A percentile compares a stretch with the other conserved stretches of the same genome.
phyloP scores from a whole-genome alignment of 257 asterid species.

The Rehmannia glutinosa region DNA sequence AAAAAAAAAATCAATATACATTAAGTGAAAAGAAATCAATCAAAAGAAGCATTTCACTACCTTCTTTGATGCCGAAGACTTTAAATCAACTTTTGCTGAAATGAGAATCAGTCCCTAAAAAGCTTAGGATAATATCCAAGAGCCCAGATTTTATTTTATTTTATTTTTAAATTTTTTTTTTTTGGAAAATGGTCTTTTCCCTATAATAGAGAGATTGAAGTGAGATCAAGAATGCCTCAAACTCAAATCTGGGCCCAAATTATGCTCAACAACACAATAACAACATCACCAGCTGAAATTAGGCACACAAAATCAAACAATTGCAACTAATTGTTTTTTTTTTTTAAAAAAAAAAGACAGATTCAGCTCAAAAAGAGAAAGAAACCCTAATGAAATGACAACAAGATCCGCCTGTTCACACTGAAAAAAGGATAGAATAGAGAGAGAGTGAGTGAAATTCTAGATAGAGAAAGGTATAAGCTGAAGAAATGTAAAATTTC shows the following conservation, averaged over 20 bases:
- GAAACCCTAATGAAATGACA: constrained; percentile 31
- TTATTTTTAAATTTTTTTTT: not conserved
- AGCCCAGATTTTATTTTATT: constrained; percentile 6
- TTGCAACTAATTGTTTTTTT: not conserved
- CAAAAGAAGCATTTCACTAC: constrained; percentile 12
- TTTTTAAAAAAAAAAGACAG: not conserved
- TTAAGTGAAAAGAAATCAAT: constrained; percentile 6
- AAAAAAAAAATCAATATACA: not conserved
- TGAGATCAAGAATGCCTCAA: constrained; percentile 4
- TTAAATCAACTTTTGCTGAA: constrained; percentile 14
- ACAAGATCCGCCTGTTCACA: constrained; percentile 31
- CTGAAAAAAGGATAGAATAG: constrained; percentile 3
- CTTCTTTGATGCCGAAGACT: constrained; percentile 16
- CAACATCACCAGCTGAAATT: constrained; percentile 1
- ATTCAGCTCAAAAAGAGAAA: not conserved
- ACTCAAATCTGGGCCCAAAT: constrained; percentile 24
- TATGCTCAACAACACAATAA: constrained; percentile 1
- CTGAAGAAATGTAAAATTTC: constrained; percentile 13
- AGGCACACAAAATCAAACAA: not conserved
- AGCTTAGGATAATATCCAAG: not conserved
- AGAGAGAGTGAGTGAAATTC: constrained; percentile 19
- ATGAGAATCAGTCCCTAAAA: constrained; percentile 7
- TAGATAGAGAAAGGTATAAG: constrained; percentile 13
- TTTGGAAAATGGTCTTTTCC: not conserved
- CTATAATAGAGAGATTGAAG: not conserved